A percentile compares a stretch with the other conserved stretches of the same genome.
Conservation (phyloP, 1,139 yeast genomes). For the Hansenula lynferdii region DNA sequence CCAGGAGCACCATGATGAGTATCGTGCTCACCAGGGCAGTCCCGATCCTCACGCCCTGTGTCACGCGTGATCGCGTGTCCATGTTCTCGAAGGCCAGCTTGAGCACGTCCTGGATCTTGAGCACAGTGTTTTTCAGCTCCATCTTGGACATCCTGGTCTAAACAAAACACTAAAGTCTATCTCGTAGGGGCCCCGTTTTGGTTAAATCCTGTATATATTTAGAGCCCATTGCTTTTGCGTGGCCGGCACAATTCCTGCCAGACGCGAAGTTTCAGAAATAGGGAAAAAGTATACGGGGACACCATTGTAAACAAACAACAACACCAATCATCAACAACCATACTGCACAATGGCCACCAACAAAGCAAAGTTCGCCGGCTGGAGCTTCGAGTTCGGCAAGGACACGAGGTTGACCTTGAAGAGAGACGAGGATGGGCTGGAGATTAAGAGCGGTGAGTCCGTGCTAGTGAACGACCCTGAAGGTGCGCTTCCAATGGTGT, state of each 20-base stretch:
- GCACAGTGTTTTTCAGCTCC: background rate
- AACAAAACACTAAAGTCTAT: too few relatives aligned
- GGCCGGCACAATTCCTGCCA: too few relatives aligned
- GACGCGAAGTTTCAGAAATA: too few relatives aligned
- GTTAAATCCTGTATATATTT: too few relatives aligned
- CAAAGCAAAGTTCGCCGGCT: slow-evolving; percentile 15
- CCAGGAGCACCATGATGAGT: slow-evolving; percentile 25
- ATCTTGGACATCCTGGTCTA: too few relatives aligned
- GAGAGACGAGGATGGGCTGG: slow-evolving; percentile 20
- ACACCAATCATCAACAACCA: too few relatives aligned
- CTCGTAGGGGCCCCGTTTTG: too few relatives aligned
- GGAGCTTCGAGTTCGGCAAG: slow-evolving; percentile 16
- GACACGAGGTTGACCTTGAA: slow-evolving; percentile 11
- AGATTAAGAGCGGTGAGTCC: slow-evolving; percentile 16
- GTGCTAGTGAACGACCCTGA: slow-evolving; percentile 11
- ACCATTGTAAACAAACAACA: too few relatives aligned
- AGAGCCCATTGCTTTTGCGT: too few relatives aligned
- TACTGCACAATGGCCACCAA: slow-evolving; percentile 21
- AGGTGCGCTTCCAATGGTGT: slow-evolving; percentile 12
- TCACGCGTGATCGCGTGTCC: slow-evolving; percentile 2
- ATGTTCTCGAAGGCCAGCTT: background rate
- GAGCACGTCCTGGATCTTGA: background rate
- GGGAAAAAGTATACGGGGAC: too few relatives aligned
- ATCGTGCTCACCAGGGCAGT: slow-evolving; percentile 11
- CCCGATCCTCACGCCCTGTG: background rate